phyloP scores from a whole-genome alignment of 257 asterid species.

The Forsythia suspensa region DNA sequence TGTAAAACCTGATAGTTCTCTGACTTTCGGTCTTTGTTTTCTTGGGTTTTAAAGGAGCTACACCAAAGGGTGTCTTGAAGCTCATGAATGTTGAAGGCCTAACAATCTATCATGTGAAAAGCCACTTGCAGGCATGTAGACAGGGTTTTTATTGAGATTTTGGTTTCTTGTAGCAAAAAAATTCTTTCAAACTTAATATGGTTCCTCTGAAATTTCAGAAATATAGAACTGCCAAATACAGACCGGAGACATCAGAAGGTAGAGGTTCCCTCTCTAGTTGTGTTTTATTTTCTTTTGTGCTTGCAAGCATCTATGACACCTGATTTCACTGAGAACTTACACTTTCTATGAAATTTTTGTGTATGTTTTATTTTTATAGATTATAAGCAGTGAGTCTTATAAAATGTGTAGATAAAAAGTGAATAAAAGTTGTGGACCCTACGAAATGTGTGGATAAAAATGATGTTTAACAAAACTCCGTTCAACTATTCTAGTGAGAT shows the following conservation, averaged over 20 bases:
- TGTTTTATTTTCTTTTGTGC: neutral
- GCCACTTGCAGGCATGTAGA: conserved; percentile 74
- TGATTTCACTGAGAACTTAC: neutral
- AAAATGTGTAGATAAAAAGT: no score
- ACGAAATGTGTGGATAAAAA: no score
- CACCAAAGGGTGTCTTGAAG: conserved; percentile 86
- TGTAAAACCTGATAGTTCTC: neutral
- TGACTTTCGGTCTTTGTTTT: neutral
- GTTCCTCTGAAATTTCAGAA: conserved; percentile 51
- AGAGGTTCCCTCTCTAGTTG: conserved; percentile 16
- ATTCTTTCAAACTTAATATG: conserved; percentile 17
- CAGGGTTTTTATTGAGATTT: neutral
- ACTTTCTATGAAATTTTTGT: neutral
- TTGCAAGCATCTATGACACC: neutral
- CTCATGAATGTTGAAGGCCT: conserved; percentile 77
- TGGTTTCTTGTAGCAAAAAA: conserved; percentile 6
- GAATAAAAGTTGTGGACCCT: no score
- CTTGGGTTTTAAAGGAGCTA: conserved; percentile 43
- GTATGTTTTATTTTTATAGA: no score
- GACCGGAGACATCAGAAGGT: conserved; percentile 80
- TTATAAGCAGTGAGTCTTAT: no score
- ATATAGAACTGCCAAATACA: conserved; percentile 79
- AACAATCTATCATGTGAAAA: conserved; percentile 83
- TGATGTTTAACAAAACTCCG: neutral
- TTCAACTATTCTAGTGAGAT: neutral